Evolutionary conservation across 345 rosid species (phyloP).

Genomic region (Populus pruinosa): DNA sequence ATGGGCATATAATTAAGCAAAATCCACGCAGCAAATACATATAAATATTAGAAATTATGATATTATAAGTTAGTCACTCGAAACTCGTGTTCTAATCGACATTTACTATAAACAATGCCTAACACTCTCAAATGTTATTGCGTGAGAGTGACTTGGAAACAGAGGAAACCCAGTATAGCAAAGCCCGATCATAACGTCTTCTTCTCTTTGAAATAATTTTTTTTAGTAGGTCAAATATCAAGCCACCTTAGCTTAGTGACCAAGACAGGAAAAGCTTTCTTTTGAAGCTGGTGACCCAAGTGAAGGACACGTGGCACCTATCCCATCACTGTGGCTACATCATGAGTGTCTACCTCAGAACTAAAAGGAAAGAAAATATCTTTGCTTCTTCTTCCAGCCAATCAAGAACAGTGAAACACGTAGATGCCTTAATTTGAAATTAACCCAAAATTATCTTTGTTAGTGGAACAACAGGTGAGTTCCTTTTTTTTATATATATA

Average conservation of each 20-base stretch:
- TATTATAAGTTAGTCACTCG: too few species aligned
- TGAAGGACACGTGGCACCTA: conserved; percentile 12
- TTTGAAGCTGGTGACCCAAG: not conserved
- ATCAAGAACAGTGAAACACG: not conserved
- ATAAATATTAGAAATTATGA: too few species aligned
- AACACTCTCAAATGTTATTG: not conserved
- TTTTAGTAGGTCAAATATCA: not conserved
- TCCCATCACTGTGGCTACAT: conserved; percentile 6
- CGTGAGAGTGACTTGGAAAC: not conserved
- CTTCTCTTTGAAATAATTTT: not conserved
- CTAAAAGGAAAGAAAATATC: too few species aligned
- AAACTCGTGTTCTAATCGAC: not conserved
- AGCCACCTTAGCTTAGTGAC: not conserved
- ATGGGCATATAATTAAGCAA: too few species aligned
- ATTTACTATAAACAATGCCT: not conserved
- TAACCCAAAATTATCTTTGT: too few species aligned
- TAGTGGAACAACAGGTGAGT: too few species aligned
- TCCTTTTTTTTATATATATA: too few species aligned
- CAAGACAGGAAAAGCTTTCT: not conserved
- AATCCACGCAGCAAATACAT: too few species aligned
- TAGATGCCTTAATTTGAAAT: too few species aligned
- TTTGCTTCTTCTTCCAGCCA: not conserved
- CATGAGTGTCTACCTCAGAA: not conserved
- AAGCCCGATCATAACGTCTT: not conserved
- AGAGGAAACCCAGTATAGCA: not conserved